phyloP scores from a whole-genome alignment of 495 filamentous ascomycete species.

The Penicillium coffeae region DNA sequence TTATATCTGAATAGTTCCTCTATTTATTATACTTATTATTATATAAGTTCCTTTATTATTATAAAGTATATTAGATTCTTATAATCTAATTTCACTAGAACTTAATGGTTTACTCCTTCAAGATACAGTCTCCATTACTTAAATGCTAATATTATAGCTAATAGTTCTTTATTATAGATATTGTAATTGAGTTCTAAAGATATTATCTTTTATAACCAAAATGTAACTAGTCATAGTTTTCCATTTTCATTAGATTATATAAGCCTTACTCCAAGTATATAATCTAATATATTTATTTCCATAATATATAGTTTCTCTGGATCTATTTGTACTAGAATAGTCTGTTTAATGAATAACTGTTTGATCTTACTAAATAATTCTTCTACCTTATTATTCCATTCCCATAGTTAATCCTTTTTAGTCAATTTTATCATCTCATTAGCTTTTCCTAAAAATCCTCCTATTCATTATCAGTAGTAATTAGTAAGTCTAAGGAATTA shows the following conservation, averaged over 20 bases:
- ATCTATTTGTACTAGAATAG: constrained; percentile 6
- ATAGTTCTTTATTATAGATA: constrained; percentile 28
- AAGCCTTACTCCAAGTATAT: not conserved
- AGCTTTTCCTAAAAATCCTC: constrained; percentile 3
- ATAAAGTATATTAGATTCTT: constrained; percentile 19
- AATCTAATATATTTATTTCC: constrained; percentile 15
- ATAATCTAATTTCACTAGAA: constrained; percentile 17
- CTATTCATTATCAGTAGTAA: constrained; percentile 13
- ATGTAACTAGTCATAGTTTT: constrained; percentile 1
- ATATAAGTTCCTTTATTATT: constrained; percentile 11
- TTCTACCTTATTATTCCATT: constrained; percentile 3
- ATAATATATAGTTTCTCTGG: constrained; percentile 4
- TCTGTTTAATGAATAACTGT: not conserved
- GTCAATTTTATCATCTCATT: constrained; percentile 3
- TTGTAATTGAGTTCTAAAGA: constrained; percentile 29
- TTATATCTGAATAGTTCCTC: constrained; percentile 9
- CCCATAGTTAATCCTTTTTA: constrained; percentile 5
- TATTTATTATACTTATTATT: constrained; percentile 9
- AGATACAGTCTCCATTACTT: constrained; percentile 26
- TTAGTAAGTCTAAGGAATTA: constrained; percentile 9
- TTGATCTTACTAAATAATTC: constrained; percentile 12
- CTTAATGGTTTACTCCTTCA: constrained; percentile 2
- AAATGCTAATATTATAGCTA: constrained; percentile 25
- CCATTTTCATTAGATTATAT: not conserved
- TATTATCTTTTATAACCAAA: constrained; percentile 20